phyloP scores from a whole-genome alignment of 1,139 yeast species.

The Yamadazyma songkhlaensis region DNA sequence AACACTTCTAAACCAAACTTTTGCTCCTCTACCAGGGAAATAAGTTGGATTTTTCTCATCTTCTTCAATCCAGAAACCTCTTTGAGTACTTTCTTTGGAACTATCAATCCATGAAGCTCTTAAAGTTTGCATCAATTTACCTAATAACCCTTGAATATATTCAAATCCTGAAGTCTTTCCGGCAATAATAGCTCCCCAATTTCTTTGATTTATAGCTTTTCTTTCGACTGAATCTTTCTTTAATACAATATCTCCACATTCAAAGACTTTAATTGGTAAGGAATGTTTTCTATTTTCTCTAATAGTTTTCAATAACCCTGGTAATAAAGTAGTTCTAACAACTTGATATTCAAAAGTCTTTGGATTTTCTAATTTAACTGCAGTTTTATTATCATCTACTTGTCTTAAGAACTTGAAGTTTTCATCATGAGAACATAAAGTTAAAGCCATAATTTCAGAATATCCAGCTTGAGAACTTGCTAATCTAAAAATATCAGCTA shows the following conservation, averaged over 20 bases:
- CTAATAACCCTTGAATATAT: conserved; percentile 88
- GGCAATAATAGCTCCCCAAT: conserved; percentile 91
- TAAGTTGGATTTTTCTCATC: conserved; percentile 67
- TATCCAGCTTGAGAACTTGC: conserved; percentile 96
- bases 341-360: conserved; percentile 97
- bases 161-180: conserved; percentile 97
- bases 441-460: conserved; percentile 93
- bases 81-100: conserved; percentile 45
- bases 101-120: conserved; percentile 81
- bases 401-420: conserved; percentile 83
- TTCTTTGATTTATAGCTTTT: conserved; percentile 87
- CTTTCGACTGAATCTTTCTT: conserved; percentile 80
- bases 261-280: conserved; percentile 91
- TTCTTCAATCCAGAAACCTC: conserved; percentile 87
- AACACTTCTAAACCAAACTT: conserved; percentile 65
- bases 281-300: conserved; percentile 96
- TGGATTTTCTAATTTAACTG: conserved; percentile 92
- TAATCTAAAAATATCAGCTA: conserved; percentile 83
- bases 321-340: conserved; percentile 89
- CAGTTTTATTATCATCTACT: conserved; percentile 69
- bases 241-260: conserved; percentile 90
- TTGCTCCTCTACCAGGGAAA: conserved; percentile 98
- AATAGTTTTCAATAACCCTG: conserved; percentile 93
- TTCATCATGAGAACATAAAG: conserved; percentile 95
- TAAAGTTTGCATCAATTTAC: conserved; percentile 94